phyloP scores from a whole-genome alignment of 1,284 basidiomycete species.

The Tylopilus sp. region DNA sequence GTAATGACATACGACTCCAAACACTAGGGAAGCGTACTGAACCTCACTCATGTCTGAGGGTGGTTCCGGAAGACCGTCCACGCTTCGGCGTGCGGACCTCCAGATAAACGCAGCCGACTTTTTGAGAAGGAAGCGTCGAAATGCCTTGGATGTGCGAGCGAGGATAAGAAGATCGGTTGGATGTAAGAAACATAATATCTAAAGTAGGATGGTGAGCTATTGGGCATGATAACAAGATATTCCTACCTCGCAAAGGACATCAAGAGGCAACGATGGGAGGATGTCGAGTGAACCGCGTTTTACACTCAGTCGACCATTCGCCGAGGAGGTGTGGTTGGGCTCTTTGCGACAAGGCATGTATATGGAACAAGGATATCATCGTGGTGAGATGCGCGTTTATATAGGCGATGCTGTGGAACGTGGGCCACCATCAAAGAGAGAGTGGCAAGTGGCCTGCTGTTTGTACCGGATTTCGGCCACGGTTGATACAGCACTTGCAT shows the following conservation, averaged over 20 bases:
- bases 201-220: neutral
- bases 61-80: slow-evolving; percentile 31
- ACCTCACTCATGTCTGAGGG: slow-evolving; percentile 34
- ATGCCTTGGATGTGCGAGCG: slow-evolving; percentile 29
- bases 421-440: neutral
- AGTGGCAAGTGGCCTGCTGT: neutral
- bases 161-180: slow-evolving; percentile 35
- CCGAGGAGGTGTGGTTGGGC: neutral
- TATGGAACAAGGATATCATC: neutral
- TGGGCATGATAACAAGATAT: neutral
- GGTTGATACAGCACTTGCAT: slow-evolving; percentile 20
- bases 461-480: neutral
- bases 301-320: neutral
- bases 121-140: slow-evolving; percentile 32
- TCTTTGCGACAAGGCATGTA: slow-evolving; percentile 13
- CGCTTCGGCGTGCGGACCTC: slow-evolving; percentile 27
- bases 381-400: slow-evolving; percentile 1
- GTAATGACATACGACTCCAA: slow-evolving; percentile 32
- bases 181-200: slow-evolving; percentile 32
- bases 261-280: slow-evolving; percentile 27
- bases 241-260: slow-evolving; percentile 27
- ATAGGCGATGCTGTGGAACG: slow-evolving; percentile 6
- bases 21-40: slow-evolving; percentile 36
- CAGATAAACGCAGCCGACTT: slow-evolving; percentile 27
- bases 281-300: slow-evolving; percentile 26